Base-by-base conservation (phyloP, 495 filamentous ascomycete genomes). In the Penicillium psychrofluorescens region DNA sequence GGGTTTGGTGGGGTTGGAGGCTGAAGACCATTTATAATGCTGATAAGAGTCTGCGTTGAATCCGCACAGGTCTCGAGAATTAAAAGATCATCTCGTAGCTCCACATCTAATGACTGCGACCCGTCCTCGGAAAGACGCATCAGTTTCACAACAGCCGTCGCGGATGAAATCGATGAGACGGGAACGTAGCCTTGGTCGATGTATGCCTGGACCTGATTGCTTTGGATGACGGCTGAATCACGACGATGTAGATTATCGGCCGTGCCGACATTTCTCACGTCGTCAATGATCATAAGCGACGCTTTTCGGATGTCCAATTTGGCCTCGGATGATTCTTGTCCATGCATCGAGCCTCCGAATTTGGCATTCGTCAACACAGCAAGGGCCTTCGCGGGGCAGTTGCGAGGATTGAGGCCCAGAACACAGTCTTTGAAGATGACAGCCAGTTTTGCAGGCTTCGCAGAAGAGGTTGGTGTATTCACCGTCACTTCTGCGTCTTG, bases 61-160 rank as follows among this genome's bases (percentile, higher is more conserved):
- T 99, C 94, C 11, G 94, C 92, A 57, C 94, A 97, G 4, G 89
- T 87, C 59, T 99, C 94, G 11, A 99, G 70, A 15, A 99, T 81
- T 27, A 97, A 71, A 2, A 99, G 71, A 56, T 92, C 85, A 57
- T 94, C 87, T 35, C 76, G 78, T 8, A 96, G 51, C 47, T 95
- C 86, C 3, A 95, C 75, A 52, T 92, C 88, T 8, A 95, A 60
- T 31, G 79, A 79, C 44, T 82, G 80, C 9, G 76, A 70, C 0
- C 72, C 78, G 28, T 78, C 72, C 0, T 70, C 67, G 34, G 64
- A 67, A 15, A 61, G 53, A 9, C 71, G 73, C 8, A 74, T 63
- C 11, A 86, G 47, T 16, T 79, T 76, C 7, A 91, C 71, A 8
- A 67, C 68, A 15, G 77, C 76, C 41, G 78, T 83, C 1, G 88